Percentiles rank a stretch among this genome's conserved stretches.
Conservation (phyloP, 2,329 filamentous ascomycete species). For the Arthroderma uncinatum region DNA sequence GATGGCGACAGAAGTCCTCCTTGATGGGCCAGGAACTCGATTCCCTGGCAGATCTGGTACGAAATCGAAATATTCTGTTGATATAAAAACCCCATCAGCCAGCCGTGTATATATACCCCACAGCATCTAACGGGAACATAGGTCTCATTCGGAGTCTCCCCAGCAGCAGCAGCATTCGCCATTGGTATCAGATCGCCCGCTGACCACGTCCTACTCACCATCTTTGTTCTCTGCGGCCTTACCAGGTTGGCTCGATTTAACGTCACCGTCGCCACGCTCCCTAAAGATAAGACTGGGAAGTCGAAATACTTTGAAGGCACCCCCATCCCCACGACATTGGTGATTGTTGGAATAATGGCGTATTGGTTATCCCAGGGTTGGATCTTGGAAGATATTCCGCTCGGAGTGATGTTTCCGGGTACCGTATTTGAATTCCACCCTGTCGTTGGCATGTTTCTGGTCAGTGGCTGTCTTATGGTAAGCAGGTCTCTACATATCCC, state of each 20-base stretch:
- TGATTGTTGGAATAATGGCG: conserved; percentile 71
- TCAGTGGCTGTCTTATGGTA: conserved; percentile 91
- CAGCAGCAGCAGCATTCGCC: conserved; percentile 76
- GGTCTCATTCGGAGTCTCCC: conserved; percentile 92
- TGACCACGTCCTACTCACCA: conserved; percentile 68
- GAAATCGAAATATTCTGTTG: conserved; percentile 18
- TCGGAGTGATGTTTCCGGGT: conserved; percentile 58
- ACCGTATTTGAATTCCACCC: conserved; percentile 74
- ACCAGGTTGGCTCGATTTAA: conserved; percentile 95
- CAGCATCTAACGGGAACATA: conserved; percentile 28
- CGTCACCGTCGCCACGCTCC: conserved; percentile 78
- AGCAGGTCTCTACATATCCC: conserved; percentile 92
- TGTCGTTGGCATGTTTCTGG: conserved; percentile 63
- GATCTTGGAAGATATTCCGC: conserved; percentile 66
- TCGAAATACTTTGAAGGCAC: conserved; percentile 94
- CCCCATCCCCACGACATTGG: conserved; percentile 82
- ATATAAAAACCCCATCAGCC: not conserved
- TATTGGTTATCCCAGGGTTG: conserved; percentile 77
- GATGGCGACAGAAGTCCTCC: conserved; percentile 93
- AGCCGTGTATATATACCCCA: not conserved
- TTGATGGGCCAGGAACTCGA: conserved; percentile 97
- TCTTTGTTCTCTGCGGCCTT: conserved; percentile 90
- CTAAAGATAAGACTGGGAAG: conserved; percentile 86
- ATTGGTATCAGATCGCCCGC: conserved; percentile 73
- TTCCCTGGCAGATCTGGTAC: conserved; percentile 85